phyloP scores from a whole-genome alignment of 139 green algal genomes.

The Bryopsis sp. region DNA sequence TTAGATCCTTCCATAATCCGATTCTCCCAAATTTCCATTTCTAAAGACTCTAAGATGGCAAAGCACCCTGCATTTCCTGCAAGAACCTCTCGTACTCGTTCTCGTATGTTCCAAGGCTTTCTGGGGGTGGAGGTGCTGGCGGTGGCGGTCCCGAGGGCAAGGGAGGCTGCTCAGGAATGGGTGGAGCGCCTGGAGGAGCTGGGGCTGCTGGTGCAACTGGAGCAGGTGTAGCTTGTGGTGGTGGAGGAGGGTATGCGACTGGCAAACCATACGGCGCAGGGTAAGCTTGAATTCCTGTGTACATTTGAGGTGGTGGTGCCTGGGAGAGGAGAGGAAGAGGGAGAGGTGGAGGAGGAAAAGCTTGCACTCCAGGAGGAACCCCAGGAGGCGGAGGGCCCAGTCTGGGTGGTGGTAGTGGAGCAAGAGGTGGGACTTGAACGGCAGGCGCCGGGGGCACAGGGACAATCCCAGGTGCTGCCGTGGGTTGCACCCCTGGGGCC shows the following conservation, averaged over 20 bases:
- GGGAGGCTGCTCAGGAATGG: neutral
- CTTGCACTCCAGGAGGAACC: too few relatives aligned
- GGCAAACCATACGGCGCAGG: neutral
- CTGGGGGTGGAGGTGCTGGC: neutral
- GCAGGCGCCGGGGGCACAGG: constrained; percentile 1
- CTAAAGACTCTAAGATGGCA: too few relatives aligned
- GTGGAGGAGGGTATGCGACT: neutral
- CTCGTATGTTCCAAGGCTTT: neutral
- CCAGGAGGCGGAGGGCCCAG: too few relatives aligned
- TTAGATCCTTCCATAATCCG: too few relatives aligned
- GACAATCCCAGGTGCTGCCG: neutral
- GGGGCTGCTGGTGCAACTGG: neutral
- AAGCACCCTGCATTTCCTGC: constrained; percentile 15
- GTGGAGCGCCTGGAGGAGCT: neutral
- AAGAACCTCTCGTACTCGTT: constrained; percentile 19
- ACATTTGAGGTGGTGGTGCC: neutral
- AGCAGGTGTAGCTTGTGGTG: neutral
- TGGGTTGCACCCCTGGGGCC: neutral
- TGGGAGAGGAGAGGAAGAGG: neutral
- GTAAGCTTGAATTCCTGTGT: neutral
- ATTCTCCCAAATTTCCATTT: too few relatives aligned
- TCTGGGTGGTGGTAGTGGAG: neutral
- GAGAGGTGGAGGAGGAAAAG: constrained; percentile 7
- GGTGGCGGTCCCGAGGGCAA: neutral
- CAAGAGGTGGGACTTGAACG: neutral